Evolutionary conservation across 129 eudicot genomes (phyloP).

Genomic region (Scalesia atractyloides): DNA sequence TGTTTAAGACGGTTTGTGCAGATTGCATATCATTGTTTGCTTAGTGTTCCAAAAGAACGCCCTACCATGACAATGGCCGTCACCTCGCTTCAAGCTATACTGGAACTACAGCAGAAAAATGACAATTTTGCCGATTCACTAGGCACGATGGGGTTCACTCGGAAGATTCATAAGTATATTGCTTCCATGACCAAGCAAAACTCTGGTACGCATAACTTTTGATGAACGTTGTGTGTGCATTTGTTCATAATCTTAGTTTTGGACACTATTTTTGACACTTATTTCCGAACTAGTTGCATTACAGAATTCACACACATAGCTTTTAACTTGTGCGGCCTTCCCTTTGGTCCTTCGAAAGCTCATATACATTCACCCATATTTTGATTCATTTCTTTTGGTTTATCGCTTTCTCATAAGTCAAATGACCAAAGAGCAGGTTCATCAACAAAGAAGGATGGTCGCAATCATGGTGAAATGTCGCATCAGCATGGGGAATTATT

Average conservation of each 20-base stretch:
- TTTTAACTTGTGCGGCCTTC: too few species aligned
- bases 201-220: constrained; percentile 6
- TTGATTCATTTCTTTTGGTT: too few species aligned
- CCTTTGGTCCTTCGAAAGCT: too few species aligned
- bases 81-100: constrained; percentile 28
- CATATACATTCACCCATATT: too few species aligned
- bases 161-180: constrained; percentile 32
- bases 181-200: neutral
- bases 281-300: neutral
- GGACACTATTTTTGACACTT: neutral
- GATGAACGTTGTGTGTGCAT: neutral
- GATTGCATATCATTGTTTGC: constrained; percentile 39
- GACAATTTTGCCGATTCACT: constrained; percentile 6
- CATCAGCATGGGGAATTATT: neutral
- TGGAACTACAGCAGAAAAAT: constrained; percentile 22
- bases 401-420: too few species aligned
- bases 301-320: neutral
- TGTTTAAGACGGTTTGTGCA: constrained; percentile 27
- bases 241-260: neutral
- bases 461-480: neutral
- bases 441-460: neutral
- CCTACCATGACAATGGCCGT: constrained; percentile 47
- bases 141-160: constrained; percentile 1
- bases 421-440: neutral
- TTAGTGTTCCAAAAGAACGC: constrained; percentile 33